These are phyloP conservation scores for Apiospora arundinis DNA, from an alignment of 2,329 filamentous ascomycete genomes.

Conservation along the genomic window DNA sequence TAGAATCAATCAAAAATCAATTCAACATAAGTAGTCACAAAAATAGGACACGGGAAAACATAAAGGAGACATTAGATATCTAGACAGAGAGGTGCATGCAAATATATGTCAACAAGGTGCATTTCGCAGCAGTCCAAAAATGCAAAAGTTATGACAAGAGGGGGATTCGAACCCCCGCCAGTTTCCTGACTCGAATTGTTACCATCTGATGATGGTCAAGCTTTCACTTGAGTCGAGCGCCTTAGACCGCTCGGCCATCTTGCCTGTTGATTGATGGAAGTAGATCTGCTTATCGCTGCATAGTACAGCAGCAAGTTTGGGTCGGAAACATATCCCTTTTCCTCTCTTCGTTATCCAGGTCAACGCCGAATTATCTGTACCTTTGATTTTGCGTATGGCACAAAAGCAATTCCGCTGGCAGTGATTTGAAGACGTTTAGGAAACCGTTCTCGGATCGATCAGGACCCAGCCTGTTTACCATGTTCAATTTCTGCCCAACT, in stretches of 20 bases:
- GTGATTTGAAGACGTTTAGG: no score
- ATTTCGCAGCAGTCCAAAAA: background rate
- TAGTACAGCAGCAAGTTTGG: background rate
- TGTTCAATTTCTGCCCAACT: no score
- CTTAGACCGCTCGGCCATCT: constrained; percentile 18
- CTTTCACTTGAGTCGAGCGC: constrained; percentile 11
- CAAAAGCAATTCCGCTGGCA: no score
- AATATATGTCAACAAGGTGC: no score
- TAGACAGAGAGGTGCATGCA: no score
- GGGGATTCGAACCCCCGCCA: constrained; percentile 19
- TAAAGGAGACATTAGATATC: no score
- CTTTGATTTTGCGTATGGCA: background rate
- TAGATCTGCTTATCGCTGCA: background rate
- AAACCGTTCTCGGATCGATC: no score
- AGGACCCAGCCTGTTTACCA: no score
- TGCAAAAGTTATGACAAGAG: constrained; percentile 13
- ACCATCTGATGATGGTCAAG: constrained; percentile 13
- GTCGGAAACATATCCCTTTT: no score
- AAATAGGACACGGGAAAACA: background rate
- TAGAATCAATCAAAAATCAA: background rate
- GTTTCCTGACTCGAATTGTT: constrained; percentile 19
- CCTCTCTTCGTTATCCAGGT: no score
- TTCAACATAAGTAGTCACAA: background rate
- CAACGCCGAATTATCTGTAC: background rate
- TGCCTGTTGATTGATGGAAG: background rate